Evolutionary conservation across 2,329 filamentous ascomycete genomes (phyloP), one percentile per base, ranked within the genome.

Genomic region (Blastomyces parvus): DNA sequence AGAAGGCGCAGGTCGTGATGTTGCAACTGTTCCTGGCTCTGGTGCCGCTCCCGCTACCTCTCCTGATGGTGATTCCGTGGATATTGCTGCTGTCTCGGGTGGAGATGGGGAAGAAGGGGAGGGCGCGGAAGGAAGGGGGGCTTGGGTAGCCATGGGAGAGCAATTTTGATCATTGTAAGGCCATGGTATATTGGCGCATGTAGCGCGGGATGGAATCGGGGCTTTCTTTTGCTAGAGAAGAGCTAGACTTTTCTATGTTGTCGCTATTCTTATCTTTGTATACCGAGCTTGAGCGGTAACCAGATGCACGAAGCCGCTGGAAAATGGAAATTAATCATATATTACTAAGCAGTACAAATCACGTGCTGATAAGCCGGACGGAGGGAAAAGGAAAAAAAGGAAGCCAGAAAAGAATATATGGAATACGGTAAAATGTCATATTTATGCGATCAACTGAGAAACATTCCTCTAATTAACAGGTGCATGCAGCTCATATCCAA

Each of bases 1-100:
- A 46, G 74, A 71, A 60, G 46, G 57, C 25, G 38, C 40, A 33
- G 11, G 71, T 55, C 69, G 67, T 71, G 69, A 69, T 73, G 74
- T 30, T 9, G 33, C 33, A 13, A 9, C 4, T 38, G 33, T 9
- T 22, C 33, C 30, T n/a, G 53, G 8, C 27, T 33, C 17, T 36
- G 33, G 33, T 36, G 33, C 27, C 7, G 52, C 33, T 56, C 27
- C 53, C 27, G 22, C 25, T 44, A 30, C 44, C 33, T 33, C 46
- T 63, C 40, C 17, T 22, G 13, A 46, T 53, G 55, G 25, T 46
- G 44, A 42, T 30, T 55, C 56, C n/a, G 38, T 33, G 25, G 55
- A 36, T 50, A 44, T 27, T 44, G 55, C 50, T 38, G 22, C 53
- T 52, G 59, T 62, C 22, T 19, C 36, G 14, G 13, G 42, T 25